Base-by-base conservation (phyloP, 2,329 filamentous ascomycete species). In the Lecanicillium sp. region DNA sequence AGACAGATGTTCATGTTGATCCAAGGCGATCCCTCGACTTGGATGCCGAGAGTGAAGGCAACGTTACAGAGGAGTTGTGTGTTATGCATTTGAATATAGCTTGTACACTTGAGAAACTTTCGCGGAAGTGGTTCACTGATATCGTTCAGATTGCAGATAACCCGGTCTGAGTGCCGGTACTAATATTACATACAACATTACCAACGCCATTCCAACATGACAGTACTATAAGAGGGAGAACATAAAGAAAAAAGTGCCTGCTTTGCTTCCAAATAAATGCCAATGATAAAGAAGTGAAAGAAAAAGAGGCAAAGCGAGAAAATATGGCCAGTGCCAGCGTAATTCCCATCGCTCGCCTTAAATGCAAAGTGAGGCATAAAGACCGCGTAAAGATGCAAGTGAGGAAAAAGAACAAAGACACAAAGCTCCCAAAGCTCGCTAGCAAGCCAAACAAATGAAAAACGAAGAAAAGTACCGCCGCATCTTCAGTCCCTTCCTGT, bases 341-440 rank as follows among this genome's bases (percentile, higher is more conserved):
- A 36, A 28, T n/a, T 27, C 17, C 34, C 16, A 25, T 25, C 22
- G 22, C 22, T 25, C 22, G 22, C 22, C 11, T 11, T 7, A 25
- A 11, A 25, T 25, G 22, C 22, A n/a, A n/a, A n/a, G n/a, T n/a
- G 6, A 31, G 13, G 6, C 9, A 31, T 7, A 31, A 15, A 15
- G 12, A 31, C 13, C n/a, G 28, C 28, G 30, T 28, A n/a, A 20
- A 31, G 29, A 32, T 33, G 19, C 18, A 18, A 33, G 38, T 43
- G 18, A 19, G 18, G 13, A 51, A 48, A 42, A 51, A 49, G 37
- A 48, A 33, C n/a, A 43, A 44, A 29, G 20, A 22, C 4, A 29
- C 3, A 7, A 18, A 20, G 6, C 14, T 9, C 29, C 8, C 28
- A 37, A 29, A 32, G 9, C 16, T 18, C 13, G n/a, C 4, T 9